Base-by-base conservation (phyloP, 2,329 filamentous ascomycete genomes). In the Botryosphaeria dothidea region DNA sequence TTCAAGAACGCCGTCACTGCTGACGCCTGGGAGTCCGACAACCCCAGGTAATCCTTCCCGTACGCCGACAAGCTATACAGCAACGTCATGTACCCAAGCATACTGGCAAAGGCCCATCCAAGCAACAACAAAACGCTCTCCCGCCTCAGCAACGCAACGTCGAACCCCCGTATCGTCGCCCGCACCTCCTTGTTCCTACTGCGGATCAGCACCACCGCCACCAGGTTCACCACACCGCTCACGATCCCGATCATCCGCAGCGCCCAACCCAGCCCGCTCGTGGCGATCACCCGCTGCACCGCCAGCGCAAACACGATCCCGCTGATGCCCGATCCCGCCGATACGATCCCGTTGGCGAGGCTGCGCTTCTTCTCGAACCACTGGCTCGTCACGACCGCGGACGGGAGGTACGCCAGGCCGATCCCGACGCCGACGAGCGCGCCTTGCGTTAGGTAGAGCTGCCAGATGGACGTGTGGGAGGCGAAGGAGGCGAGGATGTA, bases 41-140 rank as follows among this genome's bases (percentile, higher is more conserved):
- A 68, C 0, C 80, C 80, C 17, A 83, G 77, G 27, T 21, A 23
- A 9, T 75, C 80, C 9, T 75, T 67, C 1, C 79, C 81, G 67
- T 81, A 85, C 64, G 81, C 79, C 0, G 81, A 77, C n/a, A 85
- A 67, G 9, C 77, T 81, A 68, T 78, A 83, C 1, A 84, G 70
- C n/a, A 84, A 67, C 1, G 76, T 74, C 63, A 83, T 79, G 65
- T 84, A 84, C 1, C 82, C 82, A 1, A 84, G 69, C 71, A 84
- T 78, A 62, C 74, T 80, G 23, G 78, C 71, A 63, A 84, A 82
- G 7, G 73, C 77, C 78, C 80, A 83, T 0, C 67, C 66, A 3
- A 80, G 71, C 34, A 82, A 68, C 3, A 82, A 67, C 3, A 77
- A 17, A 0, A 79, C 76, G 2, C 75, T 71, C 19, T 75, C 71